Percentiles rank a stretch among this genome's conserved stretches.
Evolutionary conservation across 2,329 filamentous ascomycete genomes (phyloP).

Genomic region (Ambrosiella cleistominuta): DNA sequence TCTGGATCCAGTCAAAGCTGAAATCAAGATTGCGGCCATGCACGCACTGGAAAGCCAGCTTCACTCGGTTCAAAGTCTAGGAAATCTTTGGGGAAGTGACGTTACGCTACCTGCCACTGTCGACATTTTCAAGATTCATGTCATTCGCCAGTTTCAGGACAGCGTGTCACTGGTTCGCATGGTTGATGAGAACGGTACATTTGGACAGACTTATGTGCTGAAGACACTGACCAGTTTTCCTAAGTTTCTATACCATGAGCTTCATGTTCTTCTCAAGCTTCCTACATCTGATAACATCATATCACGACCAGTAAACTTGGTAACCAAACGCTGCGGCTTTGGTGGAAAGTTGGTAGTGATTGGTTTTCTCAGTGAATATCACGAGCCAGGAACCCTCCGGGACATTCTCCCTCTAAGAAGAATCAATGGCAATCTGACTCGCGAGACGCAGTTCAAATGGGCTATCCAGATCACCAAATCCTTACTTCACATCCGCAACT

Average conservation of each 20-base stretch:
- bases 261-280: conserved; percentile 35
- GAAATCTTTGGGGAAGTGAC: conserved; percentile 26
- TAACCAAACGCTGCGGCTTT: conserved; percentile 38
- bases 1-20: conserved; percentile 27
- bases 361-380: conserved; percentile 39
- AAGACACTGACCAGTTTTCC: conserved; percentile 40
- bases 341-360: conserved; percentile 37
- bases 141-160: conserved; percentile 38
- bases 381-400: conserved; percentile 35
- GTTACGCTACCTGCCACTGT: conserved; percentile 28
- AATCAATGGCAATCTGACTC: conserved; percentile 26
- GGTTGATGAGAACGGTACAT: conserved; percentile 8
- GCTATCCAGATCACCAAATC: conserved; percentile 33
- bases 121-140: conserved; percentile 31
- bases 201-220: conserved; percentile 30
- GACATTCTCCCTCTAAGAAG: conserved; percentile 35
- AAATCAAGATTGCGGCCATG: conserved; percentile 30
- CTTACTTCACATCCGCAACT: conserved; percentile 23
- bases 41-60: conserved; percentile 37
- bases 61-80: conserved; percentile 26
- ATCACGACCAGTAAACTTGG: conserved; percentile 31
- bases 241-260: conserved; percentile 45
- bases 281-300: conserved; percentile 30
- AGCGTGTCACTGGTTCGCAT: conserved; percentile 38
- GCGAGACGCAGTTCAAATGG: conserved; percentile 34